Base-by-base conservation (phyloP, 73 alveolate genomes). In the Diophrys appendiculata region DNA sequence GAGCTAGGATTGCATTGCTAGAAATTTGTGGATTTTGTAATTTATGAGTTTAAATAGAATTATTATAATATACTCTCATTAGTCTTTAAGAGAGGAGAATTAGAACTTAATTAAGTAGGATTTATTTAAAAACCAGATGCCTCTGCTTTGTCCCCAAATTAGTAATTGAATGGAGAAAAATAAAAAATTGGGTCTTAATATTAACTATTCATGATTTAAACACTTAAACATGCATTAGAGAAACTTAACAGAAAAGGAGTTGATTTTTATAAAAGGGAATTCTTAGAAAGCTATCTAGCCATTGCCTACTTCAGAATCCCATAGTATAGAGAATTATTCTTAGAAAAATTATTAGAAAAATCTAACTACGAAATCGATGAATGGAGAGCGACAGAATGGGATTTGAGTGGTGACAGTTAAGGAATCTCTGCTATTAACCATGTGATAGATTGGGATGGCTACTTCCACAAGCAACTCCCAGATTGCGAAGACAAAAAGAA, bases 371-470 rank as follows among this genome's bases (percentile, higher is more conserved):
- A 52, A 13, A 86, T 86, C 25, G 87, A 73, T 25, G 93, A 86
- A 53, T 80, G 89, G 89, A 86, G 89, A 54, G 73, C 64, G 75
- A 69, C 88, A 18, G 88, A 85, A 34, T 85, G 88, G 74, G 54
- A 75, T 54, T 2, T 54, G 2, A 31, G 22, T 52, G 70, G 65
- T 14, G 34, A 29, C 68, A n/a, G 33, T 11, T 29, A 32, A 8
- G 52, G 14, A 27, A 18, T 34, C 25, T n/a, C 64, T 0, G 32
- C 52, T 29, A 56, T 76, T 28, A 69, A 64, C 33, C 84, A 83
- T 28, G 77, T 91, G 77, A 87, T 91, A 76, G 94, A 94, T 73
- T 94, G 98, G 98, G 77, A 88, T 30, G 77, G 78, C 13, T 83
- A 83, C 54, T 94, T 90, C 87, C 88, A 91, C 55, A 87, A 78